Evolutionary conservation across 2,329 filamentous ascomycete species (phyloP).

Genomic region (Penicillium sp.): DNA sequence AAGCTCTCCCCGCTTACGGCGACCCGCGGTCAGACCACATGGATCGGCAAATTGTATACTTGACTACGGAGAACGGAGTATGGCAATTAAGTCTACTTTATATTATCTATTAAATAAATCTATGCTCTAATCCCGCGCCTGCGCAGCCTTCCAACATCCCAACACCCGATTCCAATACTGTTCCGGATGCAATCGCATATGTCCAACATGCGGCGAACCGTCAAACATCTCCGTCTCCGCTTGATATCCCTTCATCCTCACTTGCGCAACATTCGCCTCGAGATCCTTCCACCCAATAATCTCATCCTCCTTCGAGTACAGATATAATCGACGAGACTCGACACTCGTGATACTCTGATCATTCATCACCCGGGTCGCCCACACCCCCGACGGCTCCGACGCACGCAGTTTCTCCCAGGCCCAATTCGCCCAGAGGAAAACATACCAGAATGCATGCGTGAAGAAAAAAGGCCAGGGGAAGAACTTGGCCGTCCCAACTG

Average conservation of each 20-base stretch:
- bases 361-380: slow-evolving; percentile 18
- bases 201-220: slow-evolving; percentile 56
- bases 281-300: slow-evolving; percentile 22
- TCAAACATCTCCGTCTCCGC: slow-evolving; percentile 51
- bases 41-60: too few relatives aligned
- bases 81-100: too few relatives aligned
- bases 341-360: slow-evolving; percentile 8
- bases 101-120: too few relatives aligned
- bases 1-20: slow-evolving; percentile 21
- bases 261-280: slow-evolving; percentile 19
- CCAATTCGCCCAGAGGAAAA: slow-evolving; percentile 39
- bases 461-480: slow-evolving; percentile 44
- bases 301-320: slow-evolving; percentile 25
- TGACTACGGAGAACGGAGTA: too few relatives aligned
- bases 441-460: slow-evolving; percentile 46
- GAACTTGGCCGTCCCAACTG: slow-evolving; percentile 43
- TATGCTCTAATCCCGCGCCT: background rate
- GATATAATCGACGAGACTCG: slow-evolving; percentile 15
- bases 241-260: slow-evolving; percentile 44
- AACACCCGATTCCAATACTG: slow-evolving; percentile 50
- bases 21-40: slow-evolving; percentile 14
- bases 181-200: slow-evolving; percentile 52
- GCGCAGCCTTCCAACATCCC: slow-evolving; percentile 15
- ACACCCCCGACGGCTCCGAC: slow-evolving; percentile 15
- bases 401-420: slow-evolving; percentile 16